Conservation (phyloP, 495 filamentous ascomycete species). For the Annulohypoxylon stygium region DNA sequence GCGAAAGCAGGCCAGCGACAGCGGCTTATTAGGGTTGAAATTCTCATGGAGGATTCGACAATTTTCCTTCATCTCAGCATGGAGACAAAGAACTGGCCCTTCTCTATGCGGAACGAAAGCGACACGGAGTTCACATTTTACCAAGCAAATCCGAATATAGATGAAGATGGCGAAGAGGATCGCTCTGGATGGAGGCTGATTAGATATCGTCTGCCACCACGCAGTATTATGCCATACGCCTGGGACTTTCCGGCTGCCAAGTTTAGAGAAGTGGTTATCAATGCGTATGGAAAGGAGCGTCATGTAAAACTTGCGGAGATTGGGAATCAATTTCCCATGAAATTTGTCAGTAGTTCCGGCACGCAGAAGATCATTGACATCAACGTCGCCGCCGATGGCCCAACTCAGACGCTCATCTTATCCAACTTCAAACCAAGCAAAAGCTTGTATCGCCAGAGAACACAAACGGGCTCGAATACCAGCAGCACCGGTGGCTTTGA, state of each 20-base stretch:
- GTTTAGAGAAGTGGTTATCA: slow-evolving; percentile 89
- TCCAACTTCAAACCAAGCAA: slow-evolving; percentile 95
- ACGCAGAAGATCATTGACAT: slow-evolving; percentile 90
- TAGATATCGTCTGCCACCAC: slow-evolving; percentile 89
- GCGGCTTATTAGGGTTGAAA: slow-evolving; percentile 85
- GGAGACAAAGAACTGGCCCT: slow-evolving; percentile 96
- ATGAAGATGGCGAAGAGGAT: slow-evolving; percentile 88
- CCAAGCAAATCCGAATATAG: slow-evolving; percentile 77
- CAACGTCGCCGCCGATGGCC: slow-evolving; percentile 93
- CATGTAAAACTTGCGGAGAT: slow-evolving; percentile 96
- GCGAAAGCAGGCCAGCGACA: slow-evolving; percentile 91
- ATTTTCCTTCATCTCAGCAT: slow-evolving; percentile 92
- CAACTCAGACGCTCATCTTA: slow-evolving; percentile 91
- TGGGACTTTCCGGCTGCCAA: slow-evolving; percentile 99
- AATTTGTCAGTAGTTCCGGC: slow-evolving; percentile 69
- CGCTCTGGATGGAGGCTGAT: slow-evolving; percentile 88
- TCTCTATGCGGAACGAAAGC: slow-evolving; percentile 97
- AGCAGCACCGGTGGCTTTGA: slow-evolving; percentile 78
- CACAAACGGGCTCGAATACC: slow-evolving; percentile 66
- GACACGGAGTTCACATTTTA: slow-evolving; percentile 96
- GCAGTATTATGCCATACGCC: slow-evolving; percentile 99
- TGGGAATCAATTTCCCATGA: slow-evolving; percentile 92
- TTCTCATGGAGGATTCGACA: slow-evolving; percentile 90
- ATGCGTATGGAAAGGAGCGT: slow-evolving; percentile 80
- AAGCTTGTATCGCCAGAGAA: slow-evolving; percentile 93